Evolutionary conservation across 2,329 filamentous ascomycete genomes (phyloP), one percentile per base, ranked within the genome.

Genomic region (Zymoseptoria passerinii): DNA sequence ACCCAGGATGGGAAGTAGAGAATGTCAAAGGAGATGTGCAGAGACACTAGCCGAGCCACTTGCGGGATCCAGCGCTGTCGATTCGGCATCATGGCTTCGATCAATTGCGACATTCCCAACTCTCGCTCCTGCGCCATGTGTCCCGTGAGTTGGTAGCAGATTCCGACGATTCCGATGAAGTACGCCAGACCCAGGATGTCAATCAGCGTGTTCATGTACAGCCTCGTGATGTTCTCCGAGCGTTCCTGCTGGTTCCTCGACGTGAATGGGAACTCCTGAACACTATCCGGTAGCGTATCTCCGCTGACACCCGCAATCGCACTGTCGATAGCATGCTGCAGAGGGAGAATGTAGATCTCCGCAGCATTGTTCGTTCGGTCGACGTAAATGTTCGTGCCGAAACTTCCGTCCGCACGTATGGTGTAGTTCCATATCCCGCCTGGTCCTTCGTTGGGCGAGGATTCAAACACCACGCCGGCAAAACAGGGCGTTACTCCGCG

Each of bases 21-120:
- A 6, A 89, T 72, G 59, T 89, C 85, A 67, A 96, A 94, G 0
- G 90, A 84, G 27, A 94, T 71, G 70, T 95, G 90, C 61, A 91
- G 86, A 0, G 91, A 85, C 8, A 92, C 70, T 13, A 95, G 79
- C n/a, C 92, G 82, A 1, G 88, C 86, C 20, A 84, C 83, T 73
- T 92, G 89, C 8, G 88, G 85, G 67, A 90, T 80, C 89, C 90
- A 95, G 50, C 83, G 78, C 53, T 80, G 80, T 56, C 81, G 80
- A 57, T 89, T 89, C 0, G 89, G 87, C 79, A 94, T 92, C 90
- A 95, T 96, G 56, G 90, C 87, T 73, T 96, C 92, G 50, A 96
- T 84, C 28, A 96, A 78, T 62, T 91, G 89, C 4, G 89, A 89
- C 82, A 96, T 94, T 58, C 91, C 92, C 16, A 85, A 79, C 75